Percentiles rank a stretch among this genome's conserved stretches.
phyloP scores from a whole-genome alignment of 2,329 filamentous ascomycete species.

The Clonostachys byssicola region DNA sequence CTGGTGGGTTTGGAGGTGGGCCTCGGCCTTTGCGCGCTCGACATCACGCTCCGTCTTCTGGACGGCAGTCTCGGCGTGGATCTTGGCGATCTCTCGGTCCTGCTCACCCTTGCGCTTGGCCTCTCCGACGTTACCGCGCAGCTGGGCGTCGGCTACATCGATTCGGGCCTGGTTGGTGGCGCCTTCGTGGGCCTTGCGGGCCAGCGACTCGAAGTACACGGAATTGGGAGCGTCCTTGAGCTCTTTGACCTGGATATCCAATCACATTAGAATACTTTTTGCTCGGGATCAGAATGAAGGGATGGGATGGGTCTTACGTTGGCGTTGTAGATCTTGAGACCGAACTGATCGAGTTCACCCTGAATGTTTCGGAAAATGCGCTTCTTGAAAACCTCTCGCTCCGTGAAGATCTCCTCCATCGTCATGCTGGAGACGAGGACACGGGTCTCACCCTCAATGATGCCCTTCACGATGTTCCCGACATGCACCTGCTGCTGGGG shows the following conservation, averaged over 20 bases:
- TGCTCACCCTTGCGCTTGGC: conserved; percentile 74
- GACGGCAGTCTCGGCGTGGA: conserved; percentile 80
- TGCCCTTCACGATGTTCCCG: conserved; percentile 82
- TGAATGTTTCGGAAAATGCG: conserved; percentile 74
- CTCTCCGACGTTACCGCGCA: conserved; percentile 70
- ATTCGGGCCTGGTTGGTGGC: conserved; percentile 74
- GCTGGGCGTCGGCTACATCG: conserved; percentile 61
- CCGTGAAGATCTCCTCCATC: conserved; percentile 87
- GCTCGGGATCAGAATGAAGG: too few species aligned
- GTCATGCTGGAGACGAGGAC: conserved; percentile 83
- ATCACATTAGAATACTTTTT: background rate
- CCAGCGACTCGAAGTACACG: conserved; percentile 80
- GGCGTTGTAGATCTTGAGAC: conserved; percentile 65
- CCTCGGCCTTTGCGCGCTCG: conserved; percentile 75
- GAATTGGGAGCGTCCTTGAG: conserved; percentile 77
- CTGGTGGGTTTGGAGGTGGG: conserved; percentile 68
- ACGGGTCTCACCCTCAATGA: conserved; percentile 84
- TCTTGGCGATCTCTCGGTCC: conserved; percentile 84
- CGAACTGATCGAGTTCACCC: conserved; percentile 75
- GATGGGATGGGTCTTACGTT: conserved; percentile 38
- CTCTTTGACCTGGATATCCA: conserved; percentile 56
- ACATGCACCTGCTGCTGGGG: conserved; percentile 53
- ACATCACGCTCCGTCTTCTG: conserved; percentile 81
- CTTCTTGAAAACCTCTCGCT: conserved; percentile 72
- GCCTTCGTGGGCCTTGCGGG: conserved; percentile 80